Evolutionary conservation across 805 yeast species (phyloP), one percentile per base, ranked within the genome.

Genomic region (Kazachstania martiniae): DNA sequence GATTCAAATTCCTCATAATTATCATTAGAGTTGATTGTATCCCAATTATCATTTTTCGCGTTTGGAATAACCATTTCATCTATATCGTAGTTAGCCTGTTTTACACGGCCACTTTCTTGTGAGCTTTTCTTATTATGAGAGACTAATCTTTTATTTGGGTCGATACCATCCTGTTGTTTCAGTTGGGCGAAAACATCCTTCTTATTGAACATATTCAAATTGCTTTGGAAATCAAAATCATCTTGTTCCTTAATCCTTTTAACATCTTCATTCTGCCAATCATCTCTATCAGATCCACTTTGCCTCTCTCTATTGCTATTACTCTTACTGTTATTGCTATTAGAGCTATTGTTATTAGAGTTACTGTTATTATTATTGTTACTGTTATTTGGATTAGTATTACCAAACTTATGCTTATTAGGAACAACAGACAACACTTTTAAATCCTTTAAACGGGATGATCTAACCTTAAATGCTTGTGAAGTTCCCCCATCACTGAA

Each of bases 151-250:
- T 70, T 65, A 10, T 66, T 61, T 1, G 78, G 77, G 25, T 67
- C 72, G 12, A 73, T 64, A 13, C 63, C 66, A 49, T 86, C 95
- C 33, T 64, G 59, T 39, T 66, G 66, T 31, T 73, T 74, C 47
- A 87, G 68, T 49, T 84, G 85, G 30, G 79, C 81, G 54, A 87
- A 80, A 3, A 86, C 89, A 5, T 76, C 65, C 37, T 66, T 62
- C 54, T 87, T 87, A 54, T 87, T 91, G 48, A 87, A 87, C 63
- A 76, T 74, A 16, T 77, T 77, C 40, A 87, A 65, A 49, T 81
- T 83, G 10, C 83, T 77, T 34, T 74, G 83, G 56, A 87, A 87
- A 53, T 87, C 95, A 57, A 87, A 87, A 41, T 85, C 95, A 15
- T 63, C 67, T 34, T 65, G 52, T 13, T 56, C 40, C 42, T 72